Conservation (phyloP, 441 rosid genomes). For the Syzygium syzygioides region DNA sequence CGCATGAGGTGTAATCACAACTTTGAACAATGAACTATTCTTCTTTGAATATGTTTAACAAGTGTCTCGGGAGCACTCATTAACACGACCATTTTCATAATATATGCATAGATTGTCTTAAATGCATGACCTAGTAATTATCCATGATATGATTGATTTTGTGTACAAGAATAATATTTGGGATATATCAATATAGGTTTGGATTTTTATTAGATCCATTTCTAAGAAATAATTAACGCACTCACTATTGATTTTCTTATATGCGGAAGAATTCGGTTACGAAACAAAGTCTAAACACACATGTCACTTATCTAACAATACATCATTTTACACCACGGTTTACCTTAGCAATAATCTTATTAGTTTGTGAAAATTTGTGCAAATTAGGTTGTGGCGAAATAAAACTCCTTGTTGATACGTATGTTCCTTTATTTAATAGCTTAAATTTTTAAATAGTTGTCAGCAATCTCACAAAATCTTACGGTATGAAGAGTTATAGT, state of each 20-base stretch:
- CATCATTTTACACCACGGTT: neutral
- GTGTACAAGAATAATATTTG: neutral
- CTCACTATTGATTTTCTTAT: neutral
- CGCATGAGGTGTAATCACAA: neutral
- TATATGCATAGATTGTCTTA: neutral
- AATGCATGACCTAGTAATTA: neutral
- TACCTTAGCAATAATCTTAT: neutral
- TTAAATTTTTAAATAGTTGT: neutral
- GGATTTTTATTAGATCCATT: neutral
- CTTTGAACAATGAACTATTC: neutral
- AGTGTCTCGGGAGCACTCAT: neutral
- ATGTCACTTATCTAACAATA: neutral
- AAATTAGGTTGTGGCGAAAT: neutral
- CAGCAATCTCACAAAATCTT: neutral
- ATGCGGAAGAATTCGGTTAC: neutral
- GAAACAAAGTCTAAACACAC: neutral
- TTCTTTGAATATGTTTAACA: neutral
- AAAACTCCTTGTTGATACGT: neutral
- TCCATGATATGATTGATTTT: neutral
- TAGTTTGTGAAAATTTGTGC: neutral
- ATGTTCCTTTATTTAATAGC: neutral
- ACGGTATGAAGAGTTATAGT: neutral
- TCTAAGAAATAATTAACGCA: neutral
- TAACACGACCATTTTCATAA: neutral
- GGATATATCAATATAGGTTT: neutral